These are phyloP conservation scores for Blastobotrys apis DNA, from an alignment of 1,139 yeast genomes.

Conservation along the genomic window DNA sequence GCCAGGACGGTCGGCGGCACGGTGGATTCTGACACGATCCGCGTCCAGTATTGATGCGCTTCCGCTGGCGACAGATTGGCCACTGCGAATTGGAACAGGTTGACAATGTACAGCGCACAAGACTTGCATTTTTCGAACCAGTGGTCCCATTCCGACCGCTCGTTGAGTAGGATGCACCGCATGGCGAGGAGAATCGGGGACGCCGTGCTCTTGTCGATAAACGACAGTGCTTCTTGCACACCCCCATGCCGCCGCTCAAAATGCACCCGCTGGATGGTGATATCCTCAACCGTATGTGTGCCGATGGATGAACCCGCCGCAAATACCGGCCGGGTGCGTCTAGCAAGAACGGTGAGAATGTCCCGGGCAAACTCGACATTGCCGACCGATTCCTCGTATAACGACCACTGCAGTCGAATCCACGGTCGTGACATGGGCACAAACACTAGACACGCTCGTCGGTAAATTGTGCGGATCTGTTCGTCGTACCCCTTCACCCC, in stretches of 20 bases:
- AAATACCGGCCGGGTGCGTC: not conserved
- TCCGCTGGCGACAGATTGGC: conserved; percentile 15
- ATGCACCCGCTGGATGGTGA: conserved; percentile 22
- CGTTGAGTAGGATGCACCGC: too few species aligned
- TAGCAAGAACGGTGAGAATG: conserved; percentile 21
- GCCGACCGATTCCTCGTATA: conserved; percentile 35
- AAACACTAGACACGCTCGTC: conserved; percentile 33
- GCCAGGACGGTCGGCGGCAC: conserved; percentile 30
- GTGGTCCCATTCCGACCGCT: not conserved
- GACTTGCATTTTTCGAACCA: not conserved
- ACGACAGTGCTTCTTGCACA: not conserved
- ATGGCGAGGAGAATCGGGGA: not conserved
- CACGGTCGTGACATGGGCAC: conserved; percentile 34
- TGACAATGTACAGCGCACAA: conserved; percentile 8
- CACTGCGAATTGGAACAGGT: conserved; percentile 34
- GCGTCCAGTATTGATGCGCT: conserved; percentile 19
- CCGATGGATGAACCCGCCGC: not conserved
- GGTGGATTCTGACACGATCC: conserved; percentile 21
- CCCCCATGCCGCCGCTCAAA: conserved; percentile 24
- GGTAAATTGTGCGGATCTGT: conserved; percentile 31
- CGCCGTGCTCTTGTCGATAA: not conserved
- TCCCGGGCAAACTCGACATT: conserved; percentile 32
- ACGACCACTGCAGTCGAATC: conserved; percentile 35
- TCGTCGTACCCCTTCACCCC: conserved; percentile 25
- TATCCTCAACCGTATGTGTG: not conserved